These are phyloP conservation scores for Fragilariopsis cylindrus DNA, from an alignment of 108 stramenopile species.

Conservation along the genomic window DNA sequence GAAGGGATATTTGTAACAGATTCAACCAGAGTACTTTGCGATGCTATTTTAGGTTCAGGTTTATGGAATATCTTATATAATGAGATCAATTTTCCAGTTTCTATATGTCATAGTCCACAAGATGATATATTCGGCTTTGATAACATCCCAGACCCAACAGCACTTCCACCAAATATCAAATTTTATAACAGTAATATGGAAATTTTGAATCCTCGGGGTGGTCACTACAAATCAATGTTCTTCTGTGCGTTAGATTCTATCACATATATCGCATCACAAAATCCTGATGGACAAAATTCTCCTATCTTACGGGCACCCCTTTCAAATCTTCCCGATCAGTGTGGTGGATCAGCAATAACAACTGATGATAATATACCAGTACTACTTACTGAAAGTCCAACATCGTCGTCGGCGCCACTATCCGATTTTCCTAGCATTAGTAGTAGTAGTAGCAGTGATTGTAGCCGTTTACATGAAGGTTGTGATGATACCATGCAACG, in stretches of 20 bases:
- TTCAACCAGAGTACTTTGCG: slow-evolving; percentile 2
- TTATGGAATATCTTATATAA: neutral
- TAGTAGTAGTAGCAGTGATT: neutral
- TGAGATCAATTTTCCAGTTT: neutral
- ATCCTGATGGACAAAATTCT: neutral
- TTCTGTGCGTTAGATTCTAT: slow-evolving; percentile 9
- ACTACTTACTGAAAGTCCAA: neutral
- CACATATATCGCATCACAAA: neutral
- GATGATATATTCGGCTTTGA: slow-evolving; percentile 11
- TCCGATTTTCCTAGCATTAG: too few relatives aligned
- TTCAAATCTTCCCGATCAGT: neutral
- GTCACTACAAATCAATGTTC: slow-evolving; percentile 3
- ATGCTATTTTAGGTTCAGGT: neutral
- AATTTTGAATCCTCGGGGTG: slow-evolving; percentile 1
- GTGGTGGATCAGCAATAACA: too few relatives aligned
- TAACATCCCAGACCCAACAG: slow-evolving; percentile 5
- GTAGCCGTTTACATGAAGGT: neutral
- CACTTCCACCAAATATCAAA: slow-evolving; percentile 6
- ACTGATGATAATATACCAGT: too few relatives aligned
- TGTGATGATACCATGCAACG: neutral
- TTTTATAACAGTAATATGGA: slow-evolving; percentile 4
- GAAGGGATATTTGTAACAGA: neutral
- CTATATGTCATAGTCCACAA: slow-evolving; percentile 11
- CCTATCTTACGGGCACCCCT: slow-evolving; percentile 5
- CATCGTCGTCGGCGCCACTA: neutral